Base-by-base conservation (phyloP, 2,329 filamentous ascomycete species). In the Neonectria sp. region DNA sequence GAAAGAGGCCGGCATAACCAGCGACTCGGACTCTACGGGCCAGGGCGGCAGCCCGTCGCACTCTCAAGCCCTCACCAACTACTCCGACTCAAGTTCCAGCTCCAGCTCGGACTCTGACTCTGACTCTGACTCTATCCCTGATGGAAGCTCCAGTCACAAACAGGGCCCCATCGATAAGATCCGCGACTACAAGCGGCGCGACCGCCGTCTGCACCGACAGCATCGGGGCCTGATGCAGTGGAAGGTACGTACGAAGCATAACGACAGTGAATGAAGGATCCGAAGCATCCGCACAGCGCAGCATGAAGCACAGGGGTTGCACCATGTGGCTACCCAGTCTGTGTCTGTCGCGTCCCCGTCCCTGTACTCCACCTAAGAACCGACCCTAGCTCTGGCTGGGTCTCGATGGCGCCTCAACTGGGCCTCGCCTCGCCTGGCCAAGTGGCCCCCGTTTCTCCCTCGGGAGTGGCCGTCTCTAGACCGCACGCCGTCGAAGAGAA, bases 161-260 rank as follows among this genome's bases (percentile, higher is more conserved):
- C 68, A 89, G 84, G 45, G 76, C 82, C 43, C 79, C 83, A 64
- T 82, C 11, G 85, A 86, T 49, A 83, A 88, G 75, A 66, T 90
- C 52, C 86, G 85, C 63, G 90, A 92, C 67, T 92, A 90, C 76
- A 89, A 86, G 75, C 83, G 85, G 64, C 83, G 90, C 71, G 82
- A 86, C 69, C 88, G 86, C 78, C 85, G 88, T 67, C 80, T 92
- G 69, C 90, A 93, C 78, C 82, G 91, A 55, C 86, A 88, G 75
- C 90, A 94, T 74, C 82, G 90, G 25, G 92, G 92, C 0, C 76
- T 92, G 46, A 94, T 94, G 92, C 92, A 94, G 80, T 94, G 91
- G 89, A 82, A 82, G 77, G 80, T 81, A 71, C 73, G 78, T 60
- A 58, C 3, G 5, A 21, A 21, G 35, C 37, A 40, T 35, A 15